Conservation (phyloP, 768 basidiomycete genomes). For the Sporobolomyces pararoseus region DNA sequence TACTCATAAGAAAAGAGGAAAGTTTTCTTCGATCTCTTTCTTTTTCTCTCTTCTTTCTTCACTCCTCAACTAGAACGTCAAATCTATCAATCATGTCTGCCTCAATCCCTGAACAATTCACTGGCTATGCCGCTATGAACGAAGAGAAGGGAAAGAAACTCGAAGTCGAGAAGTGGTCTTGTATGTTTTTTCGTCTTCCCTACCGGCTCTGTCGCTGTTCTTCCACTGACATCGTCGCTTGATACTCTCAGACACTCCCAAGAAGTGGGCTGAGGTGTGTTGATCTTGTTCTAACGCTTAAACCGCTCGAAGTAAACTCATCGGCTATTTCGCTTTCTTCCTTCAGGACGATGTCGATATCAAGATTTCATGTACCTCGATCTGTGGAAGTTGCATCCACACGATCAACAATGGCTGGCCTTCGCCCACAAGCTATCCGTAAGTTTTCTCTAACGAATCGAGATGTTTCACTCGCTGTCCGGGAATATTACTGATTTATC, state of each 20-base stretch:
- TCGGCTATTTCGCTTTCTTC: background rate
- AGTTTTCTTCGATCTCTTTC: background rate
- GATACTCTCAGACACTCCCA: constrained; percentile 22
- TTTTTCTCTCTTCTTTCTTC: background rate
- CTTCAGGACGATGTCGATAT: constrained; percentile 33
- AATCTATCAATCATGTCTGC: constrained; percentile 6
- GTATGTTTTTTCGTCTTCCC: no score
- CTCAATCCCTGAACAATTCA: constrained; percentile 30
- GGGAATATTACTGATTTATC: no score
- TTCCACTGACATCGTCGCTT: background rate
- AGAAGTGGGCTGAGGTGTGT: constrained; percentile 29
- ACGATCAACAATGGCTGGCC: constrained; percentile 37
- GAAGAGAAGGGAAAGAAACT: constrained; percentile 33
- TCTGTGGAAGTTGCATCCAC: constrained; percentile 32
- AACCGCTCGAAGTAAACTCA: no score
- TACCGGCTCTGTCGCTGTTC: background rate
- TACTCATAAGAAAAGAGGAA: background rate
- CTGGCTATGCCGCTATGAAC: constrained; percentile 33
- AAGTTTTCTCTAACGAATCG: no score
- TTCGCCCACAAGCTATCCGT: constrained; percentile 26
- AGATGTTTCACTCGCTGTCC: no score
- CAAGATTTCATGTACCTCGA: constrained; percentile 21
- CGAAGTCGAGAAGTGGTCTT: constrained; percentile 25
- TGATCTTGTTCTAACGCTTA: no score
- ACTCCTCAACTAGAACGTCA: background rate